phyloP scores from a whole-genome alignment of 176 grass and related monocot genomes.

The Guadua angustifolia region DNA sequence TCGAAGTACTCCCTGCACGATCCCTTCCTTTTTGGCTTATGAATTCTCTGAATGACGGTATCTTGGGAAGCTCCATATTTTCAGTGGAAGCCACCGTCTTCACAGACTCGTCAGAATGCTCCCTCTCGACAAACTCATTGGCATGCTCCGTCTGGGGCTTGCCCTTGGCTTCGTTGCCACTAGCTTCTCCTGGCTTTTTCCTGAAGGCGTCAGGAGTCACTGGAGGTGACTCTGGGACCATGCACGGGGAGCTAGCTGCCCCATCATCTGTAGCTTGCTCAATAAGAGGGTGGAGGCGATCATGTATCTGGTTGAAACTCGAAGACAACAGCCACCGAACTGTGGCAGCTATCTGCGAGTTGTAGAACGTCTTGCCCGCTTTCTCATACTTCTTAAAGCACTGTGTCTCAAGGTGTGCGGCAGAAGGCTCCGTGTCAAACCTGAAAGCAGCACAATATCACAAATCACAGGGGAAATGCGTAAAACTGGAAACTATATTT shows the following conservation, averaged over 20 bases:
- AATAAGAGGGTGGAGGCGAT: constrained; percentile 43
- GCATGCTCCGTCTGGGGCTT: background rate
- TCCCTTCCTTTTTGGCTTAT: constrained; percentile 58
- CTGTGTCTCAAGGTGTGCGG: constrained; percentile 72
- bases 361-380: constrained; percentile 86
- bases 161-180: constrained; percentile 5
- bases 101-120: constrained; percentile 12
- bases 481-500: background rate
- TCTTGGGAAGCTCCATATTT: constrained; percentile 56
- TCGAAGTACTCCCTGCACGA: constrained; percentile 31
- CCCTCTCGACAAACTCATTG: background rate
- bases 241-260: constrained; percentile 11
- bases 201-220: background rate
- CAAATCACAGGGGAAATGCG: background rate
- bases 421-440: constrained; percentile 51
- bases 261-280: constrained; percentile 6
- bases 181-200: constrained; percentile 13
- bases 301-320: constrained; percentile 65
- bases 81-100: background rate
- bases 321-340: constrained; percentile 76
- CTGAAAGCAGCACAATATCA: constrained; percentile 45
- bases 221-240: constrained; percentile 29
- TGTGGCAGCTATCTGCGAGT: constrained; percentile 89
- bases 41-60: constrained; percentile 78
- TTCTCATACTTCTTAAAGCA: constrained; percentile 91